Base-by-base conservation (phyloP, 179 eudicot species). In the Corrigiola litoralis region DNA sequence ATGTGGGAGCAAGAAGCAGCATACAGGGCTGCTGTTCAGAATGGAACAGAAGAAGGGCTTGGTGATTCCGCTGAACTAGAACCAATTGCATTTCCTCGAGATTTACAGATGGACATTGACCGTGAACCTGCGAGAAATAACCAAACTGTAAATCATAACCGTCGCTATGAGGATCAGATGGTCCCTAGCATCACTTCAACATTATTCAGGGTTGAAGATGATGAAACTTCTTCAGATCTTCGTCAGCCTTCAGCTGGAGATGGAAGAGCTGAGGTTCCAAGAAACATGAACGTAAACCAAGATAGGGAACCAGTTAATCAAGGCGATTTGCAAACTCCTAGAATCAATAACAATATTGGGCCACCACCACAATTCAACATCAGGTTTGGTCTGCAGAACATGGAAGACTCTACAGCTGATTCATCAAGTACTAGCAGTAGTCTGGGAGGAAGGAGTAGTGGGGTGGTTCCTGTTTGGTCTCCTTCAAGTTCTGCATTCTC, bases 391-490 rank as follows among this genome's bases (percentile, higher is more conserved):
- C 61, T 80, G 61, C 82, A 73, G 37, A 76, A 82, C 67, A 75
- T 77, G 25, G 87, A 79, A 47, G 87, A 86, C 41, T 80, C 87
- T 11, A 76, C 85, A 18, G 84, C 89, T 70, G 98, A 90, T 48
- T 87, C 98, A 33, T 87, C 97, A 17, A 79, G 84, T 61, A 68
- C 73, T 57, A 71, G 78, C 61, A 62, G 82, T 54, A 72, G 79
- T 23, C 66, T 90, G 63, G 78, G 90, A 55, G 86, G 77, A 59
- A 81, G 94, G 58, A 94, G 92, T 67, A 89, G 97, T 7, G 97
- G 94, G 55, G 80, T 95, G n/a, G 99, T 91, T 58, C 97, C 97
- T 1, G 95, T 88, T 50, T 95, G 99, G 99, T 90, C 96, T 55
- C 99, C 96, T 14, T 69, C 96, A 13, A 70, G 63, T 61, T 70